These are phyloP conservation scores for Geoglossum glabrum DNA, from an alignment of 495 filamentous ascomycete genomes.

Conservation along the genomic window DNA sequence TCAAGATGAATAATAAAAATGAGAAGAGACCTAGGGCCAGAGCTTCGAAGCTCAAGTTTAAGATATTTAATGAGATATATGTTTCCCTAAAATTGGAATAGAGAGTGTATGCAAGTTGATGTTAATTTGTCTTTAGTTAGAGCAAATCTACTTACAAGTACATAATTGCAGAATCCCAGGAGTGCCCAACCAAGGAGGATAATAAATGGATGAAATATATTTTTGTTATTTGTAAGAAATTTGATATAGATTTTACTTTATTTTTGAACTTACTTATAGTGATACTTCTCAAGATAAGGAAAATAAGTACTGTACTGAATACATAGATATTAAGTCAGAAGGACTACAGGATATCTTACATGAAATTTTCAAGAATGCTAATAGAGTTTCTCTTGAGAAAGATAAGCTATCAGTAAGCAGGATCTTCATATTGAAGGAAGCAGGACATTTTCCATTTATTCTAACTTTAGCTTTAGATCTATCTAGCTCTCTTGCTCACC, in stretches of 20 bases:
- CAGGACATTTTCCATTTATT: neutral
- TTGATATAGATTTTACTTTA: neutral
- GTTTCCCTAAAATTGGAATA: neutral
- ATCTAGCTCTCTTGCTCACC: neutral
- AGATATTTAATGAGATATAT: neutral
- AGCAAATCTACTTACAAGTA: neutral
- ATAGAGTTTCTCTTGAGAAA: slow-evolving; percentile 4
- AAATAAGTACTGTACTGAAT: slow-evolving; percentile 6
- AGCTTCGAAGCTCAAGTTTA: neutral
- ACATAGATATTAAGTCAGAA: neutral
- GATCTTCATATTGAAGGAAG: neutral
- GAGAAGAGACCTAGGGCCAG: neutral
- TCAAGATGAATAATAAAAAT: neutral
- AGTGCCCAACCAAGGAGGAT: neutral
- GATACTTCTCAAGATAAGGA: neutral
- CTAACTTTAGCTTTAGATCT: neutral
- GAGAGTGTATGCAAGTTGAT: neutral
- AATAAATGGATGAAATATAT: neutral
- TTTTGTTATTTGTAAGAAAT: neutral
- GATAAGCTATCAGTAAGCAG: slow-evolving; percentile 8
- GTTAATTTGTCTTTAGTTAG: neutral
- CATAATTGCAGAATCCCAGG: neutral
- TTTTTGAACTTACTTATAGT: neutral
- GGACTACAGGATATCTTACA: slow-evolving; percentile 8
- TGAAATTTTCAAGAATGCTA: slow-evolving; percentile 7